Percentiles rank a stretch among this genome's conserved stretches.
These are phyloP conservation scores for Scenedesmus sp. DNA, from an alignment of 163 green algal genomes.

Conservation along the genomic window DNA sequence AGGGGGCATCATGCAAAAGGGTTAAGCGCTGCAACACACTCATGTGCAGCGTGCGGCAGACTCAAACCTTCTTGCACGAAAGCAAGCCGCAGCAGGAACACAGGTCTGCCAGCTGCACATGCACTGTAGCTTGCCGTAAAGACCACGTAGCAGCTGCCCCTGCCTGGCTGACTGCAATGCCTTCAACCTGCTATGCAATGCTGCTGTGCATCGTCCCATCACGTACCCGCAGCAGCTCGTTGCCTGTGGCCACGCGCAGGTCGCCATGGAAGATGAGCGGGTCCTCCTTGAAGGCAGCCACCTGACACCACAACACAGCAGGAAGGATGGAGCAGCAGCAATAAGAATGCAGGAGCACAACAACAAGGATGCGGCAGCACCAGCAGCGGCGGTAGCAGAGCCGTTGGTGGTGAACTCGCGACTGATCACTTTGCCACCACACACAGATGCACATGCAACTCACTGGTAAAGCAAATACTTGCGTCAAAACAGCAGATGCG, in stretches of 20 bases:
- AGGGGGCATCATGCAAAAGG: background rate
- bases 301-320: background rate
- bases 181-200: background rate
- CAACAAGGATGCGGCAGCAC: background rate
- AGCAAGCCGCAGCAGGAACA: background rate
- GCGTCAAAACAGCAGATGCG: background rate
- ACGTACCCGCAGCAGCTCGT: conserved; percentile 69
- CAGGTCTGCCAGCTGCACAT: background rate
- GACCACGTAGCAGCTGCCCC: background rate
- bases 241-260: conserved; percentile 65
- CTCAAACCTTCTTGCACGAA: background rate
- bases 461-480: background rate
- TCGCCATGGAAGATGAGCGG: conserved; percentile 58
- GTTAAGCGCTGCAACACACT: background rate
- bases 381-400: background rate
- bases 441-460: background rate
- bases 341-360: background rate
- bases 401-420: background rate
- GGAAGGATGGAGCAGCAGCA: background rate
- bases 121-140: background rate
- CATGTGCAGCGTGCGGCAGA: background rate
- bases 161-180: background rate
- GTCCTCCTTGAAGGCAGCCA: conserved; percentile 47
- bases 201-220: background rate
- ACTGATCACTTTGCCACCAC: background rate